Evolutionary conservation across 345 rosid genomes (phyloP).

Genomic region (Citrus trifoliata): DNA sequence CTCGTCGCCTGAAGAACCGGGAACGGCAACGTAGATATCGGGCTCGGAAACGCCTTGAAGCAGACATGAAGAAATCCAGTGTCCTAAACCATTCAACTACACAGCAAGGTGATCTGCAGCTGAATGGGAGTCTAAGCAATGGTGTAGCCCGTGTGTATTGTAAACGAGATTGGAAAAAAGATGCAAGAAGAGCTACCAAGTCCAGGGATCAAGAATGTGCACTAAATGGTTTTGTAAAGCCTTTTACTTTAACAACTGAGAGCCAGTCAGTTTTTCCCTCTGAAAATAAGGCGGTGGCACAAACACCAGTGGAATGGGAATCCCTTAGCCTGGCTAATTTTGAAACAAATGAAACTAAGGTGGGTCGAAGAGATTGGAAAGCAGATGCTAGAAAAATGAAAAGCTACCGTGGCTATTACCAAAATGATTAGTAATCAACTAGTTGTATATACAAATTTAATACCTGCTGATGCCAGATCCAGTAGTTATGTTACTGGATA

Average conservation of each 20-base stretch:
- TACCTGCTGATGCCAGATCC: neutral
- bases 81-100: slow-evolving; percentile 14
- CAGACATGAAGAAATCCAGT: slow-evolving; percentile 26
- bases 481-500: neutral
- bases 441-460: neutral
- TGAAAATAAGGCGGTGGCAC: slow-evolving; percentile 11
- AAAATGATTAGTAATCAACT: slow-evolving; percentile 5
- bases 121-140: slow-evolving; percentile 25
- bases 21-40: slow-evolving; percentile 81
- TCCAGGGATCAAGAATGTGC: slow-evolving; percentile 25
- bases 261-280: slow-evolving; percentile 9
- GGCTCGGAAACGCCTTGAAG: slow-evolving; percentile 66
- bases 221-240: slow-evolving; percentile 13
- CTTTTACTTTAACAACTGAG: slow-evolving; percentile 13
- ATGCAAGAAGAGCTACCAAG: slow-evolving; percentile 58
- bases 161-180: slow-evolving; percentile 69
- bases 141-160: slow-evolving; percentile 34
- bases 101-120: slow-evolving; percentile 25
- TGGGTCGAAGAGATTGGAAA: slow-evolving; percentile 63
- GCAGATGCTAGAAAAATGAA: slow-evolving; percentile 66
- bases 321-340: slow-evolving; percentile 4
- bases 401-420: slow-evolving; percentile 13
- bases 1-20: slow-evolving; percentile 69
- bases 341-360: slow-evolving; percentile 22
- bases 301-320: slow-evolving; percentile 20